phyloP scores from a whole-genome alignment of 495 filamentous ascomycete species.

The Polyplosphaeria fusca region DNA sequence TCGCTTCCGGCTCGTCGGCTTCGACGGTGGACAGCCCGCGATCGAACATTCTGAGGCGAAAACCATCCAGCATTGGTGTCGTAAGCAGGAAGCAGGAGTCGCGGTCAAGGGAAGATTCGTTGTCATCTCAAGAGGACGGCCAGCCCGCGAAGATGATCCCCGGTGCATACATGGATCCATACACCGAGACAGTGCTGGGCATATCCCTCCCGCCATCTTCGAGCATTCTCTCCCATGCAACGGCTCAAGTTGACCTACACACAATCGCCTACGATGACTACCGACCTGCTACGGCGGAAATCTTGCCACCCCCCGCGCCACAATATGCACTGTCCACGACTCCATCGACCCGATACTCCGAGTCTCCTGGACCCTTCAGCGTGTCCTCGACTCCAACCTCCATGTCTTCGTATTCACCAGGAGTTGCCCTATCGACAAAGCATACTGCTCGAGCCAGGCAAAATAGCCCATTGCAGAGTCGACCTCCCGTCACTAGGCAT shows the following conservation, averaged over 20 bases:
- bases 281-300: constrained; percentile 16
- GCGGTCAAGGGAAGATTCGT: constrained; percentile 17
- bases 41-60: constrained; percentile 38
- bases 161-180: constrained; percentile 28
- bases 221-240: constrained; percentile 13
- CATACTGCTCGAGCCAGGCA: constrained; percentile 57
- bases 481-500: constrained; percentile 65
- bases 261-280: constrained; percentile 8
- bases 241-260: constrained; percentile 7
- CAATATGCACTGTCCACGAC: constrained; percentile 49
- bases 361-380: constrained; percentile 87
- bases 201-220: constrained; percentile 41
- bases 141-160: constrained; percentile 22
- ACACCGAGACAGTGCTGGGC: constrained; percentile 38
- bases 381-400: constrained; percentile 93
- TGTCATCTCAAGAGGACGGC: constrained; percentile 30
- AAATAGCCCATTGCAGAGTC: constrained; percentile 60
- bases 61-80: constrained; percentile 36
- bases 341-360: constrained; percentile 91
- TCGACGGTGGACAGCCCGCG: constrained; percentile 42
- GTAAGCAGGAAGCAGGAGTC: constrained; percentile 18
- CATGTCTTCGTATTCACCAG: constrained; percentile 90
- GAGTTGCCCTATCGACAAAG: constrained; percentile 62
- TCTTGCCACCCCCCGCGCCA: constrained; percentile 34
- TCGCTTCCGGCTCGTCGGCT: constrained; percentile 42